Percentiles rank a stretch among this genome's conserved stretches.
phyloP scores from a whole-genome alignment of 257 asterid species.

The Vinca minor region DNA sequence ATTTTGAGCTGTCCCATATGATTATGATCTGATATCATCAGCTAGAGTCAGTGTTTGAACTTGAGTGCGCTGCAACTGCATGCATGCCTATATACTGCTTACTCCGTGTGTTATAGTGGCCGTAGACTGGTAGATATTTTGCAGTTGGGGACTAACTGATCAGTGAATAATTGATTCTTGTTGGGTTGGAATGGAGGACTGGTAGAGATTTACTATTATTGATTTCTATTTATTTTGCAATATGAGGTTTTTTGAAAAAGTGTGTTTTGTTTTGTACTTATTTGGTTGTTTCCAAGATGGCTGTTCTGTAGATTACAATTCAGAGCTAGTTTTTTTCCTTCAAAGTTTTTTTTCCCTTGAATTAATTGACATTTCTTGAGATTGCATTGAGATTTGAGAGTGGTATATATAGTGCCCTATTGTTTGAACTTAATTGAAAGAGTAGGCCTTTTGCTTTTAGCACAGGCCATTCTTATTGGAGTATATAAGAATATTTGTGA shows the following conservation, averaged over 20 bases:
- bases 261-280: slow-evolving; percentile 2
- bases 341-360: neutral
- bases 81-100: neutral
- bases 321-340: neutral
- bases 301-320: neutral
- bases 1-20: slow-evolving; percentile 4
- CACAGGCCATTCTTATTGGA: neutral
- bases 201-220: neutral
- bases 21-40: slow-evolving; percentile 4
- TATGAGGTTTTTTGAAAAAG: neutral
- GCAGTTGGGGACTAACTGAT: neutral
- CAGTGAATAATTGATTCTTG: neutral
- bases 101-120: neutral
- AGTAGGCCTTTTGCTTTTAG: neutral
- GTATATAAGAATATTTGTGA: neutral
- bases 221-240: neutral
- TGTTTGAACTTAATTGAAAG: neutral
- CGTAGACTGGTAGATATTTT: slow-evolving; percentile 3
- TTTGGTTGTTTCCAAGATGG: neutral
- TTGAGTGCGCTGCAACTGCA: slow-evolving; percentile 4
- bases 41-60: neutral
- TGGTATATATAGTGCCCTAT: neutral
- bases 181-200: neutral
- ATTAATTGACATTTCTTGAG: slow-evolving; percentile 8
- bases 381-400: slow-evolving; percentile 7